A percentile compares a stretch with the other conserved stretches of the same genome.
These are phyloP conservation scores for Metroxylon sagu DNA, from an alignment of 176 grass and related monocot genomes.

Conservation along the genomic window DNA sequence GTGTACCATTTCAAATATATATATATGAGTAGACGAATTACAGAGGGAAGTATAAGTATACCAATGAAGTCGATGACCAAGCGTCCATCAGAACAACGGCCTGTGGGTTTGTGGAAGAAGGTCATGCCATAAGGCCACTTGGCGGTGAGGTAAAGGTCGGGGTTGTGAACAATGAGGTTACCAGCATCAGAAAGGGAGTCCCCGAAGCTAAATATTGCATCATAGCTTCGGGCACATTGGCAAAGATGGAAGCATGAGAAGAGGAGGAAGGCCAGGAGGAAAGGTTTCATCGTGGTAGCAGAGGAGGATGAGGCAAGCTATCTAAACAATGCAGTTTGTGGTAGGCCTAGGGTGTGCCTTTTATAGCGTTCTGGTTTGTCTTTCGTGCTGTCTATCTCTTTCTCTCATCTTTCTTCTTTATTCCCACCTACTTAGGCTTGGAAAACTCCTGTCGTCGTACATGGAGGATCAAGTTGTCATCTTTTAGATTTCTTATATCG, in stretches of 20 bases:
- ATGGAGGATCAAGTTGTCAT: no score
- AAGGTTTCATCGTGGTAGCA: not conserved
- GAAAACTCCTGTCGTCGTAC: no score
- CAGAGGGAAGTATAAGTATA: not conserved
- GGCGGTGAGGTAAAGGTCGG: conserved; percentile 17
- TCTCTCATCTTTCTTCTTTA: no score
- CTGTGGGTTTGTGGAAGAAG: conserved; percentile 55
- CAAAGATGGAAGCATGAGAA: not conserved
- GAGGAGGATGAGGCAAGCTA: not conserved
- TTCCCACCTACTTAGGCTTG: no score
- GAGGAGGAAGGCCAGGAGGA: not conserved
- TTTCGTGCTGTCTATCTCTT: no score
- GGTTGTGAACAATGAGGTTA: conserved; percentile 37
- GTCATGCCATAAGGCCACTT: conserved; percentile 59
- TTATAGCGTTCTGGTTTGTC: no score
- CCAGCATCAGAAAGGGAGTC: conserved; percentile 77
- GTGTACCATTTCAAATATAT: no score
- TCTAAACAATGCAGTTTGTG: no score
- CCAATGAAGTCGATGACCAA: conserved; percentile 52
- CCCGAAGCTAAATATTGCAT: conserved; percentile 69
- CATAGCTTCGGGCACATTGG: conserved; percentile 30
- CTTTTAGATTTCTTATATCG: no score
- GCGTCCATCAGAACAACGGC: conserved; percentile 63
- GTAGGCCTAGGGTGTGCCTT: no score
- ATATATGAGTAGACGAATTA: no score